phyloP scores from a whole-genome alignment of 73 alveolate genomes.

The Breviolum minutum region DNA sequence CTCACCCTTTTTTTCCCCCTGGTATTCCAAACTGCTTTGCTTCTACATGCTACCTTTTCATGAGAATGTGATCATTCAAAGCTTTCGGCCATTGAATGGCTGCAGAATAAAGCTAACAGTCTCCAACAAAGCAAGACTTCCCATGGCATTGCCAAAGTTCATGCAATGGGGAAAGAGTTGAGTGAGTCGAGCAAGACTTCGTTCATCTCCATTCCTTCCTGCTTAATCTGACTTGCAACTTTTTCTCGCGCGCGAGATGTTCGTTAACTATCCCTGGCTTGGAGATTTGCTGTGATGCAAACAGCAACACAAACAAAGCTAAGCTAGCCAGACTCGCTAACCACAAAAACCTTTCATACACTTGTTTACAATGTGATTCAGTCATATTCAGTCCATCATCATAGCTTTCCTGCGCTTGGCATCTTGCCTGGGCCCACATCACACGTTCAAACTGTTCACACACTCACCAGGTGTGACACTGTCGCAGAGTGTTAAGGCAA shows the following conservation, averaged over 20 bases:
- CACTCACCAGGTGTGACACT: background rate
- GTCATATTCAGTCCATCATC: slow-evolving; percentile 86
- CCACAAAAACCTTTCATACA: too few relatives aligned
- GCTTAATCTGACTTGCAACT: background rate
- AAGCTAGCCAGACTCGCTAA: too few relatives aligned
- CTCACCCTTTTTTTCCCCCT: too few relatives aligned
- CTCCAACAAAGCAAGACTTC: too few relatives aligned
- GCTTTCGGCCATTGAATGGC: background rate
- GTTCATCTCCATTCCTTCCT: too few relatives aligned
- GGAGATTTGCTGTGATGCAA: background rate
- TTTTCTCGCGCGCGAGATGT: background rate
- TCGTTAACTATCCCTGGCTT: background rate
- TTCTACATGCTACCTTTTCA: too few relatives aligned
- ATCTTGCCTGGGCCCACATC: slow-evolving; percentile 32
- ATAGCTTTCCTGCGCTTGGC: slow-evolving; percentile 58
- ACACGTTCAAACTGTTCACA: background rate
- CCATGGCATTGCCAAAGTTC: too few relatives aligned
- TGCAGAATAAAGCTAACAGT: too few relatives aligned
- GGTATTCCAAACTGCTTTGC: too few relatives aligned
- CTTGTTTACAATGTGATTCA: background rate
- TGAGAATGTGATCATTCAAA: background rate
- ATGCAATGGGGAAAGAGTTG: too few relatives aligned
- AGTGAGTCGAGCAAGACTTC: too few relatives aligned
- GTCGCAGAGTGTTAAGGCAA: background rate
- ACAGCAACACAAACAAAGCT: background rate